Conservation (phyloP, 2,329 filamentous ascomycete species). For the Neocatenulostroma microsporum region DNA sequence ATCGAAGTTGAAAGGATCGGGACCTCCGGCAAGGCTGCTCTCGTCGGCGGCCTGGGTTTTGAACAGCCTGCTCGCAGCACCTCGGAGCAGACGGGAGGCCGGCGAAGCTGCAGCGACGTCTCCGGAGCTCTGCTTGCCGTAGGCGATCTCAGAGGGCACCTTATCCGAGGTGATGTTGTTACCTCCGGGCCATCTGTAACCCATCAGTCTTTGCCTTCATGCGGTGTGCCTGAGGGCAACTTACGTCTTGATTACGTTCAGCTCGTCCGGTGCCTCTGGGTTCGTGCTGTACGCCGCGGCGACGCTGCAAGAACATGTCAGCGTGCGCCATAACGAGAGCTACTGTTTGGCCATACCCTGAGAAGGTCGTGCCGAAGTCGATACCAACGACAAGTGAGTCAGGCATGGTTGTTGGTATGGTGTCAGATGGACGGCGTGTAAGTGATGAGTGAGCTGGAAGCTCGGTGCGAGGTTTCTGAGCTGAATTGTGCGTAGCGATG, state of each 20-base stretch:
- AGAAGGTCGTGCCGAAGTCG: constrained; percentile 74
- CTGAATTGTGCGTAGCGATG: no score
- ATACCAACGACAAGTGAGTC: constrained; percentile 67
- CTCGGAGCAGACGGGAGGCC: no score
- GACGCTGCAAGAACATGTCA: constrained; percentile 33
- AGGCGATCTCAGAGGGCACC: constrained; percentile 65
- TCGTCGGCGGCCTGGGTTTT: neutral
- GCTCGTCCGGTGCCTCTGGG: constrained; percentile 52
- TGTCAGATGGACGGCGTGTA: no score
- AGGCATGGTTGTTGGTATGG: neutral
- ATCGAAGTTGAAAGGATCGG: neutral
- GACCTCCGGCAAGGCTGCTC: neutral
- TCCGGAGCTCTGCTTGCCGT: constrained; percentile 35
- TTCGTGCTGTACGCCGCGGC: constrained; percentile 37
- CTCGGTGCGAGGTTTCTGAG: no score
- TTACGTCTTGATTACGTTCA: constrained; percentile 65
- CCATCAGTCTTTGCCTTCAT: constrained; percentile 2
- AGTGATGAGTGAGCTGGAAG: neutral
- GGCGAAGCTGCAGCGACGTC: neutral
- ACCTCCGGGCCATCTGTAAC: constrained; percentile 57
- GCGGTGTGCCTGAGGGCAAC: neutral
- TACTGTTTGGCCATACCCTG: constrained; percentile 40
- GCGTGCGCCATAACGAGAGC: neutral
- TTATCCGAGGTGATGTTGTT: constrained; percentile 78
- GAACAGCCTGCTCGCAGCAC: no score